Percentiles rank a stretch among this genome's conserved stretches.
Conservation (phyloP, 129 eudicot species). For the Ambrosia artemisiifolia region DNA sequence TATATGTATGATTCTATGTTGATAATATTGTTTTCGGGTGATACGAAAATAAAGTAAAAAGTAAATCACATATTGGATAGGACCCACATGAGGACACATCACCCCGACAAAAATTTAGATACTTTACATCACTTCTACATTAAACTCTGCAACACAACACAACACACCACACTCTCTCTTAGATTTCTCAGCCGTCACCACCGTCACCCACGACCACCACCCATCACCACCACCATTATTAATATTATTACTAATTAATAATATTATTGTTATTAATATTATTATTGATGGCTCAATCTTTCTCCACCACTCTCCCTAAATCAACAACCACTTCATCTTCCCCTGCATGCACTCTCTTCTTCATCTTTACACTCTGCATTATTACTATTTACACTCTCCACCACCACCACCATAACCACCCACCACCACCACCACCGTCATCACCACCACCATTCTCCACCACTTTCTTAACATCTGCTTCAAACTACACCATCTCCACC, state of each 20-base stretch:
- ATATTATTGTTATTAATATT: no score
- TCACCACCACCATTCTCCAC: background rate
- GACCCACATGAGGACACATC: constrained; percentile 28
- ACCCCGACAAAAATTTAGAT: constrained; percentile 28
- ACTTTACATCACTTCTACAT: background rate
- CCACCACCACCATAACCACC: constrained; percentile 32
- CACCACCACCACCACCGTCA: constrained; percentile 3
- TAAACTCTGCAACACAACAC: background rate
- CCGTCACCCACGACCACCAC: background rate
- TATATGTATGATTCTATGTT: no score
- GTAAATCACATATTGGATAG: background rate
- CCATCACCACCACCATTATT: background rate
- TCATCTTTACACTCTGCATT: constrained; percentile 40
- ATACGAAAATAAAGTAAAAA: background rate
- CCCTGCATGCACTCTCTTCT: constrained; percentile 45
- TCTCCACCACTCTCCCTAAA: constrained; percentile 8
- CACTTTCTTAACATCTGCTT: constrained; percentile 48
- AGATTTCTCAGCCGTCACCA: constrained; percentile 13
- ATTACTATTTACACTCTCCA: constrained; percentile 27
- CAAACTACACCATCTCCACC: constrained; percentile 61
- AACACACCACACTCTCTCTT: background rate
- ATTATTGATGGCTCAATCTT: constrained; percentile 19
- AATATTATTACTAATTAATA: no score
- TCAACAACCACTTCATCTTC: constrained; percentile 17
- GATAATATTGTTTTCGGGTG: no score